These are phyloP conservation scores for Fusarium sp. DNA, from an alignment of 2,329 filamentous ascomycete species.

Conservation along the genomic window DNA sequence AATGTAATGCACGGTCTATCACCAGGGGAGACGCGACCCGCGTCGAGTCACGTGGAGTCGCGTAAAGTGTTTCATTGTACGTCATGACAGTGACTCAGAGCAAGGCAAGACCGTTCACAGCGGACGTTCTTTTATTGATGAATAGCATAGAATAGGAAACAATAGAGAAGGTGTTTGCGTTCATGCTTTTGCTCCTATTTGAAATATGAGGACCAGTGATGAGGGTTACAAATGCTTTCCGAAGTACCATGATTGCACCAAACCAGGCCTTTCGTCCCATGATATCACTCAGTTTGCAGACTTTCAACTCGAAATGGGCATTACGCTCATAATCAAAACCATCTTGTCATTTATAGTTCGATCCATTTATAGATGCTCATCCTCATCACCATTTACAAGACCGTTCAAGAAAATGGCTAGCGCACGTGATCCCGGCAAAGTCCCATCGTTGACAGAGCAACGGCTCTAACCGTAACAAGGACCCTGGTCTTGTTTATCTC, in stretches of 20 bases:
- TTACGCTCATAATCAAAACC: not conserved
- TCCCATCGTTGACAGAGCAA: constrained; percentile 51
- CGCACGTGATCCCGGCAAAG: constrained; percentile 23
- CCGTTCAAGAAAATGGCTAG: not conserved
- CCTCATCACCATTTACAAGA: not conserved
- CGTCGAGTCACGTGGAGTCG: constrained; percentile 51
- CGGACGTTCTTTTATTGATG: not conserved
- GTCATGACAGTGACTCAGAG: constrained; percentile 11
- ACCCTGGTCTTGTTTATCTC: constrained; percentile 47
- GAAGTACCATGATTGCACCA: not conserved
- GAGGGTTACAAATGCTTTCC: not conserved
- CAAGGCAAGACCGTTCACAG: too few relatives aligned
- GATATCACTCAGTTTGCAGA: not conserved
- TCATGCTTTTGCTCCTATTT: not conserved
- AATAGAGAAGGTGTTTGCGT: not conserved
- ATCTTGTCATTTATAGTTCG: not conserved
- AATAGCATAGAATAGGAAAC: not conserved
- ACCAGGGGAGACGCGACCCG: constrained; percentile 46
- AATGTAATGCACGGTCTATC: constrained; percentile 39
- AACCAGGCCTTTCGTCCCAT: not conserved
- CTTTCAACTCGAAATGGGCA: not conserved
- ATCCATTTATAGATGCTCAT: not conserved
- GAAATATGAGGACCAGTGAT: not conserved
- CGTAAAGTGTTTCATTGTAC: constrained; percentile 47
- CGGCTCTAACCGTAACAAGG: constrained; percentile 39